Conservation (phyloP, 352 stramenopile species). For the Globisporangium rhizosaccharum region DNA sequence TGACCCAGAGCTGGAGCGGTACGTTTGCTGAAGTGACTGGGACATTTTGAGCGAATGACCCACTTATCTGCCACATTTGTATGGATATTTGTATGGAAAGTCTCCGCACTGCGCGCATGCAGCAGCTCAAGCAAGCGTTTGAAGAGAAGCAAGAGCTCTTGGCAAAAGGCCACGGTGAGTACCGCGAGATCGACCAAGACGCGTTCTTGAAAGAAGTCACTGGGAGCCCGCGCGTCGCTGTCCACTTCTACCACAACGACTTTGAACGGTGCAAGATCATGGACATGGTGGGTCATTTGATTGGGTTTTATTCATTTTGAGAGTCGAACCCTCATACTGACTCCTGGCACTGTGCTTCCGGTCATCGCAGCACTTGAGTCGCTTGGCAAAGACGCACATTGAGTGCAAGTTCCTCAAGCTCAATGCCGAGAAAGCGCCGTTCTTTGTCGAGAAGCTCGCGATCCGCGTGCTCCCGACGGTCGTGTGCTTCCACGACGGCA, state of each 20-base stretch:
- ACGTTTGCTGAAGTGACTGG: neutral
- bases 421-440: constrained; percentile 93
- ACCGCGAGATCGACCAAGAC: constrained; percentile 92
- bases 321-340: too few relatives aligned
- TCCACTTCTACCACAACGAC: constrained; percentile 97
- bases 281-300: constrained; percentile 64
- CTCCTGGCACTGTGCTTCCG: neutral
- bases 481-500: constrained; percentile 90
- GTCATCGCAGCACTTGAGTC: constrained; percentile 35
- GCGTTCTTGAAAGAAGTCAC: constrained; percentile 95
- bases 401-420: constrained; percentile 95
- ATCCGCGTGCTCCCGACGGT: constrained; percentile 93
- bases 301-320: neutral
- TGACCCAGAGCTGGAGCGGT: constrained; percentile 74
- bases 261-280: constrained; percentile 98
- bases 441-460: constrained; percentile 92
- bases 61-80: neutral
- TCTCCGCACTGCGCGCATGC: constrained; percentile 77
- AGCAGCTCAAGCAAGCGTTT: constrained; percentile 58
- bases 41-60: neutral
- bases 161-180: constrained; percentile 74
- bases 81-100: constrained; percentile 17
- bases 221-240: constrained; percentile 66
- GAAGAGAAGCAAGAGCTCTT: constrained; percentile 55
- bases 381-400: constrained; percentile 59